Evolutionary conservation across 257 asterid species (phyloP).

Genomic region (Plantago elongata): DNA sequence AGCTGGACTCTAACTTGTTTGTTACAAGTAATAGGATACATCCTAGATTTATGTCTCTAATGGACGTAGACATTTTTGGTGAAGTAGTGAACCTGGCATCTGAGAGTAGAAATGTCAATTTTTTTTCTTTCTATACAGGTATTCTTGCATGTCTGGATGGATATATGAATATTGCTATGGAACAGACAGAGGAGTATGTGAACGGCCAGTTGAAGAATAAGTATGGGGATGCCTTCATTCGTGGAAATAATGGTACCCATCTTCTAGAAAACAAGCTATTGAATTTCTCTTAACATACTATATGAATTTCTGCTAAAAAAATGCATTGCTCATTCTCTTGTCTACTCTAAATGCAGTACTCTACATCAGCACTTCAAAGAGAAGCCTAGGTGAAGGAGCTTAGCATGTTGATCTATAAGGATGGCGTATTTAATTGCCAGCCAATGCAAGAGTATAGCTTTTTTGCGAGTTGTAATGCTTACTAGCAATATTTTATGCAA

Average conservation of each 20-base stretch:
- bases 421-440: conserved; percentile 4
- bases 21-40: no score
- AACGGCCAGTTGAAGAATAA: conserved; percentile 94
- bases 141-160: conserved; percentile 97
- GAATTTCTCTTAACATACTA: not conserved
- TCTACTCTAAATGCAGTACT: conserved; percentile 54
- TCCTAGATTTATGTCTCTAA: no score
- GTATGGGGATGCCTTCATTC: conserved; percentile 93
- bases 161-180: conserved; percentile 98
- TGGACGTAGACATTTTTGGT: no score
- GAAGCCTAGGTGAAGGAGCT: conserved; percentile 80
- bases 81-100: not conserved
- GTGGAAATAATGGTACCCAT: conserved; percentile 85
- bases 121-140: conserved; percentile 34
- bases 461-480: conserved; percentile 20
- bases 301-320: not conserved
- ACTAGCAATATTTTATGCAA: not conserved
- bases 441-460: conserved; percentile 3
- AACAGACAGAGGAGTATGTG: conserved; percentile 96
- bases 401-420: conserved; percentile 25
- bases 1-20: no score
- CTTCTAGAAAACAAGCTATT: not conserved
- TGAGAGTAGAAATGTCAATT: no score
- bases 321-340: conserved; percentile 6
- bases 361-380: conserved; percentile 92